Base-by-base conservation (phyloP, 768 basidiomycete species). In the Imleria badia region DNA sequence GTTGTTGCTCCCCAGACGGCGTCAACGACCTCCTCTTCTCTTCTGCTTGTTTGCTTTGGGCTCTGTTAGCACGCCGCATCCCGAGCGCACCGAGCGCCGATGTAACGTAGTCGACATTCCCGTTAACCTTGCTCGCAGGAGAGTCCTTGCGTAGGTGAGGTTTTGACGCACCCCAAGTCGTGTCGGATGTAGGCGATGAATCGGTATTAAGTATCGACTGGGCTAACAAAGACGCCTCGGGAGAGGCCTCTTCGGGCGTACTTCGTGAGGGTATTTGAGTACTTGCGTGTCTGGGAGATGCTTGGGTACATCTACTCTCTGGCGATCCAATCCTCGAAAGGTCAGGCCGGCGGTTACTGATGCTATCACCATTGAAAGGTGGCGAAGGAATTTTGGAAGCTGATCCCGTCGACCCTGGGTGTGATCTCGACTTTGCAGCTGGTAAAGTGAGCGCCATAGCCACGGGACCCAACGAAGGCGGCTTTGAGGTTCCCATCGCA, bases 41-140 rank as follows among this genome's bases (percentile, higher is more conserved):
- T 52, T 67, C 67, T n/a, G 34, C 48, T 30, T 52, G 63, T 39
- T 50, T 60, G 36, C 34, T 61, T 36, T 71, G 59, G 5, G 33
- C 38, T 42, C 54, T 70, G 36, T 60, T 59, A 2, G 69, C 69
- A 30, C 71, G 71, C 15, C 71, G 70, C 49, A 66, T 39, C 42
- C 69, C 61, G 1, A 71, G 56, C n/a, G 65, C 39, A 33, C 71
- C 69, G 8, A 73, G 61, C 6, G 65, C 56, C 0, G 63, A 54
- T 8, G 61, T 20, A 17, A 66, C 52, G 33, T 55, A 39, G 39
- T 69, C 61, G 3, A 51, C 45, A 19, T 47, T 39, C 15, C 62
- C 62, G 6, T 71, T 70, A 7, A 13, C 40, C 39, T 60, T 66
- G 41, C 14, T 42, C 34, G 51, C n/a, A 31, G 44, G 40, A 15